Evolutionary conservation across 306 rosid genomes (phyloP), one percentile per base, ranked within the genome.

Genomic region (Begonia peltatifolia): DNA sequence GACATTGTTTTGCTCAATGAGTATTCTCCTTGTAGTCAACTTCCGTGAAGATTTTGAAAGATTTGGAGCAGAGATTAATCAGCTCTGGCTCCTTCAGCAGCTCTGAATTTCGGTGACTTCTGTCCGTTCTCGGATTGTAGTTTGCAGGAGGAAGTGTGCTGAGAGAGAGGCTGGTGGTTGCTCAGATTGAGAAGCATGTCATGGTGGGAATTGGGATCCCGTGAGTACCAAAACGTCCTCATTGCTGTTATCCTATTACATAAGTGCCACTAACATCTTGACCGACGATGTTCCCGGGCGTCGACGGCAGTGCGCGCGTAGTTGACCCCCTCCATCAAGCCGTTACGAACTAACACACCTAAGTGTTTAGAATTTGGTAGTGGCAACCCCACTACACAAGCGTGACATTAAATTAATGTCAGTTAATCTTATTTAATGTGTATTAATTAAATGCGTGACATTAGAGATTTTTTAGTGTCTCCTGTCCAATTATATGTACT

Each of bases 1-100:
- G 79, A 57, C 90, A 80, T 83, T 77, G 87, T 79, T 77, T 80
- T 87, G 87, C 75, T 78, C 38, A 49, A 71, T 66, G 58, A 68
- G 67, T 66, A 42, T 67, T 56, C 63, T 70, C 36, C 66, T 66
- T 64, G 38, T 30, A 2, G 38, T 30, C 63, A 48, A 51, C 69
- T 53, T 57, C 51, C 12, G 71, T 53, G 63, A 35, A 47, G 36
- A 23, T 30, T 61, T 73, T 53, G 67, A 56, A 57, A 49, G 54
- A 16, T 48, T 60, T 35, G 23, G 68, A 13, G 55, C 53, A 55
- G 64, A 54, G 63, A 63, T 61, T 47, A 22, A 47, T 50, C 62
- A 46, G 59, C 56, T 65, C 14, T 14, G 60, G n/a, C 12, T 71
- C 63, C 38, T 7, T 30, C 9, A 0, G 8, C 38, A 30, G 70